These are phyloP conservation scores for Solanum etuberosum DNA, from an alignment of 257 asterid genomes.

Conservation along the genomic window DNA sequence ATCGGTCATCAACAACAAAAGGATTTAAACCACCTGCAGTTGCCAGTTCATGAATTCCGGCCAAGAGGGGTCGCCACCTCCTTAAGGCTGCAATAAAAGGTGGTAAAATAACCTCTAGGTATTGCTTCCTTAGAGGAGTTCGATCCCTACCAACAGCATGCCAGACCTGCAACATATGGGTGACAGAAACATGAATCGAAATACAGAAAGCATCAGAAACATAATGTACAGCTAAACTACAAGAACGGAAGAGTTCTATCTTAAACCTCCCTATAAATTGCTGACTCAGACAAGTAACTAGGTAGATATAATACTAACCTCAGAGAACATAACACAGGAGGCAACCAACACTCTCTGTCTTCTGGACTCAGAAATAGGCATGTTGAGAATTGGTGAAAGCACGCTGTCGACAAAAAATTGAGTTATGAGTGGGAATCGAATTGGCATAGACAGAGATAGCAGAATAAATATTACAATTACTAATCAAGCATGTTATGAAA, in stretches of 20 bases:
- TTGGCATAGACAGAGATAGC: background rate
- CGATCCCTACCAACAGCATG: slow-evolving; percentile 83
- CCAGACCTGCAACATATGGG: slow-evolving; percentile 56
- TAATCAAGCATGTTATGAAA: background rate
- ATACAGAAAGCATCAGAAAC: slow-evolving; percentile 2
- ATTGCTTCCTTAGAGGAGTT: slow-evolving; percentile 77
- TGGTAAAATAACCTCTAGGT: slow-evolving; percentile 86
- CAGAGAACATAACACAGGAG: slow-evolving; percentile 84
- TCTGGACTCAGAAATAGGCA: slow-evolving; percentile 83
- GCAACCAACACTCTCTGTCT: slow-evolving; percentile 97
- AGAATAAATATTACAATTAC: background rate
- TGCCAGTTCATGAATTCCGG: slow-evolving; percentile 91
- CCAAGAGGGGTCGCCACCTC: slow-evolving; percentile 98
- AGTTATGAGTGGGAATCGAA: background rate
- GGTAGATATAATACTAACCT: slow-evolving; percentile 44
- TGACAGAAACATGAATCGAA: slow-evolving; percentile 7
- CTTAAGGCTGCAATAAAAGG: slow-evolving; percentile 92
- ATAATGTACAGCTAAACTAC: background rate
- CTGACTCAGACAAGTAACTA: background rate
- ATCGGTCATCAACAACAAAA: slow-evolving; percentile 86
- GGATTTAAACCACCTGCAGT: slow-evolving; percentile 93
- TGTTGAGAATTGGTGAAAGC: slow-evolving; percentile 84
- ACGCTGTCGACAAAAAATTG: slow-evolving; percentile 51
- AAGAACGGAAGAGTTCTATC: background rate
- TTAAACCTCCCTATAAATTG: background rate